Evolutionary conservation across 768 basidiomycete genomes (phyloP).

Genomic region (Phanerodontia chrysosporium): DNA sequence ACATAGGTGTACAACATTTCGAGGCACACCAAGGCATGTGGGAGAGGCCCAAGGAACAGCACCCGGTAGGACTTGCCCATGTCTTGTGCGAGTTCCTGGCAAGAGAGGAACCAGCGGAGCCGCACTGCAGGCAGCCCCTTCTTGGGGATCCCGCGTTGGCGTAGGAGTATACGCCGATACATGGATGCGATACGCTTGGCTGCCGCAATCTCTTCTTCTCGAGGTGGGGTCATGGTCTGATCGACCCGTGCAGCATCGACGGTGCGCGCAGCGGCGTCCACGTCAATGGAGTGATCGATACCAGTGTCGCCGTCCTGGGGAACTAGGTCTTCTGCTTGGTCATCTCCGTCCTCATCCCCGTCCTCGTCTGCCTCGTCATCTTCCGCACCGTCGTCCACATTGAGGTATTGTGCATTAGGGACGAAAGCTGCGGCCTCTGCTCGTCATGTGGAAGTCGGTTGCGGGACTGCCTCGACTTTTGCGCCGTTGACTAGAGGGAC

Average conservation of each 20-base stretch:
- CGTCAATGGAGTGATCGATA: slow-evolving; percentile 6
- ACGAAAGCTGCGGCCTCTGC: neutral
- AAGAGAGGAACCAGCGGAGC: slow-evolving; percentile 4
- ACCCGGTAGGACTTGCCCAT: neutral
- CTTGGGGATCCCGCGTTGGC: slow-evolving; percentile 3
- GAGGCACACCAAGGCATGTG: slow-evolving; percentile 8
- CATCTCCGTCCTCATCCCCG: slow-evolving; percentile 6
- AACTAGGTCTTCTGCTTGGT: neutral
- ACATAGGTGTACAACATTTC: neutral
- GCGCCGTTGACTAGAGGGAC: slow-evolving; percentile 1
- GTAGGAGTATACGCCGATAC: neutral
- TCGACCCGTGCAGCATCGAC: slow-evolving; percentile 6
- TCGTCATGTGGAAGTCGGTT: neutral
- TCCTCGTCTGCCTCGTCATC: neutral
- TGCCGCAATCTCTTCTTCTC: slow-evolving; percentile 9
- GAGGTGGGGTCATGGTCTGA: slow-evolving; percentile 1
- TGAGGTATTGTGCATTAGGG: neutral
- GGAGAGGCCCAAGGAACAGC: slow-evolving; percentile 12
- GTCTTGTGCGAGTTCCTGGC: neutral
- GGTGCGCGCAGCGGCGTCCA: slow-evolving; percentile 6
- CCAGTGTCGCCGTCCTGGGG: slow-evolving; percentile 1
- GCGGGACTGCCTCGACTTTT: neutral
- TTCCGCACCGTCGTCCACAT: neutral
- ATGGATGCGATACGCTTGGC: neutral
- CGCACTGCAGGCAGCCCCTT: slow-evolving; percentile 4